Base-by-base conservation (phyloP, 176 grass and related monocot genomes). In the Chloris gayana region DNA sequence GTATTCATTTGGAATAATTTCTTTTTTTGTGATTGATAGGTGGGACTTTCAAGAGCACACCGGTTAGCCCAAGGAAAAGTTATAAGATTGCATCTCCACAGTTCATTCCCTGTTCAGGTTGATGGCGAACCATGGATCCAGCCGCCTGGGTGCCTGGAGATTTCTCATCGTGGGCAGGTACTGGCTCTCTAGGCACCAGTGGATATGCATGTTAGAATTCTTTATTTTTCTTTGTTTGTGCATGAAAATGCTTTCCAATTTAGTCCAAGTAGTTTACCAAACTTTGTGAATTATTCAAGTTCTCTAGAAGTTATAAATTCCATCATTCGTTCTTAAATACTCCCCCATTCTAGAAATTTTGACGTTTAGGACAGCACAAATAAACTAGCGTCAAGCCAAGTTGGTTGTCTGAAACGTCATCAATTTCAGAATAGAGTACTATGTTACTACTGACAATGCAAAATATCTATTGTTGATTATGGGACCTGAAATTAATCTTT, bases 51-150 rank as follows among this genome's bases (percentile, higher is more conserved):
- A 74, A 85, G 80, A 70, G 95, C 95, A 64, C 87, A 90, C 59
- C 80, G 92, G 39, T 82, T 97, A 63, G 95, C 89, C 19, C 95
- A 97, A 87, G 95, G 95, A 53, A 94, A 87, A 56, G 69, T 90
- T 39, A 90, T 97, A 88, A 97, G 83, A 78, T 73, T 97, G 70
- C 83, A 92, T 60, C 79, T 97, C 58, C 87, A 91, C 87, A 90
- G 95, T 71, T 89, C 92, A 66, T 97, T 97, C 67, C 95, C 95
- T 74, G 92, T 97, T 73, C 95, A 97, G 89, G 84, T 97, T n/a
- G 95, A 97, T 77, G 95, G 95, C 59, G 95, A 97, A 73, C 95
- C 95, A 77, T 97, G 91, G 91, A 97, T 97, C 69, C 95, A 97
- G 63, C 83, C 89, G 72, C 87, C 92, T 72, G 95, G 89, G 57